Evolutionary conservation across 768 basidiomycete species (phyloP).

Genomic region (Mycena capillaripes): DNA sequence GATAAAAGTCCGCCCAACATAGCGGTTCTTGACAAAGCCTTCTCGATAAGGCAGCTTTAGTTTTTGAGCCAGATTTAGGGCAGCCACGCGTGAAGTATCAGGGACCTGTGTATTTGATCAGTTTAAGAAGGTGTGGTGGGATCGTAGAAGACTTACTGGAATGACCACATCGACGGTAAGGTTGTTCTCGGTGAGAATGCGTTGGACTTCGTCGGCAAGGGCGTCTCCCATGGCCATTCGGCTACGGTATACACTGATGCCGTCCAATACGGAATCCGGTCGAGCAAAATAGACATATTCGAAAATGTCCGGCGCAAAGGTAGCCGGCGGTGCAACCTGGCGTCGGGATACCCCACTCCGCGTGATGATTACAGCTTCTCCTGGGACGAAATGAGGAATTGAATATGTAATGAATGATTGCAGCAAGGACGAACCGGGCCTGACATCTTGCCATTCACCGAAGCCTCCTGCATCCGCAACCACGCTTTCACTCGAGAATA

Average conservation of each 20-base stretch:
- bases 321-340: constrained; percentile 75
- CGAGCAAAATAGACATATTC: constrained; percentile 99
- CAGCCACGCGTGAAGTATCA: constrained; percentile 96
- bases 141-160: constrained; percentile 67
- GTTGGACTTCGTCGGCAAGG: constrained; percentile 88
- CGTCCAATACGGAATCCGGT: constrained; percentile 97
- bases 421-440: constrained; percentile 71
- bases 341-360: constrained; percentile 81
- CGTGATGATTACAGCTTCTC: constrained; percentile 97
- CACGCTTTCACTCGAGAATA: constrained; percentile 95
- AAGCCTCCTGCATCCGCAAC: constrained; percentile 96
- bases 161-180: constrained; percentile 95
- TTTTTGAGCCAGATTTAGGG: constrained; percentile 94
- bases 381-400: constrained; percentile 52
- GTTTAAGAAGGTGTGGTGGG: constrained; percentile 1
- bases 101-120: constrained; percentile 72
- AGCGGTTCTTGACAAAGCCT: constrained; percentile 98
- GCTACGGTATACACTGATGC: constrained; percentile 96
- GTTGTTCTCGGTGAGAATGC: constrained; percentile 75
- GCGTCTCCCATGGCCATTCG: constrained; percentile 99
- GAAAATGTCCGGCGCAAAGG: constrained; percentile 97
- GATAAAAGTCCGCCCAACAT: constrained; percentile 98
- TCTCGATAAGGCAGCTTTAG: constrained; percentile 93
- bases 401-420: not conserved
- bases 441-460: constrained; percentile 92